Evolutionary conservation across 495 filamentous ascomycete species (phyloP).

Genomic region (Aspergillus conjunctus): DNA sequence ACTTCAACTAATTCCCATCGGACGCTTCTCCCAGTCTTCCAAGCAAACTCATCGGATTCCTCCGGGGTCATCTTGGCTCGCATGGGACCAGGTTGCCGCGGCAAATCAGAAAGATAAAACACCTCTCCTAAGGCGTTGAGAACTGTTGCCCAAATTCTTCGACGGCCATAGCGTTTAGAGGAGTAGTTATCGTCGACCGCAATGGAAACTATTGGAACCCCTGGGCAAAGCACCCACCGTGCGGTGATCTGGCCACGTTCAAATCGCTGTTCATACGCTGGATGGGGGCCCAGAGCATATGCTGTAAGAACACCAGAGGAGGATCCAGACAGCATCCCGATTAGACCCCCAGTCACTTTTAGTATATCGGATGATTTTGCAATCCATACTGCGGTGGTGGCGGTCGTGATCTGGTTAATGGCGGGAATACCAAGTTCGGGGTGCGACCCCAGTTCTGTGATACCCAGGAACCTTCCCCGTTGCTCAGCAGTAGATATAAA

Average conservation of each 20-base stretch:
- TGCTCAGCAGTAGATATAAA: slow-evolving; percentile 74
- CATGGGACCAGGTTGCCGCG: slow-evolving; percentile 42
- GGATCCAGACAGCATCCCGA: slow-evolving; percentile 83
- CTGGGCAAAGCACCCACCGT: slow-evolving; percentile 86
- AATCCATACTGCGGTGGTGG: slow-evolving; percentile 84
- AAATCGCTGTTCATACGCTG: slow-evolving; percentile 64
- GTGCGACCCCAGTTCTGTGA: slow-evolving; percentile 50
- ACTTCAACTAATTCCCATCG: slow-evolving; percentile 80
- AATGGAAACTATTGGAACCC: slow-evolving; percentile 87
- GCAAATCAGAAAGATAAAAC: slow-evolving; percentile 76
- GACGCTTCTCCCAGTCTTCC: slow-evolving; percentile 74
- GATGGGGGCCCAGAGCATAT: slow-evolving; percentile 73
- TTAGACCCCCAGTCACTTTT: slow-evolving; percentile 69
- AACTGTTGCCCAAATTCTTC: slow-evolving; percentile 80
- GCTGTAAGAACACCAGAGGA: slow-evolving; percentile 82
- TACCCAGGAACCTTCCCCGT: slow-evolving; percentile 71
- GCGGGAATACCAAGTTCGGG: slow-evolving; percentile 70
- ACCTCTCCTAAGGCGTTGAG: slow-evolving; percentile 92
- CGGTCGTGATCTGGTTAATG: slow-evolving; percentile 59
- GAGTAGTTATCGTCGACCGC: slow-evolving; percentile 82
- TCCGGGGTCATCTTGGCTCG: slow-evolving; percentile 38
- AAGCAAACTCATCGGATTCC: slow-evolving; percentile 65
- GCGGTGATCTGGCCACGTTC: slow-evolving; percentile 76
- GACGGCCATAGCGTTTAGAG: slow-evolving; percentile 62
- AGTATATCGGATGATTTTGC: slow-evolving; percentile 76